Conservation (phyloP, 805 yeast species). For the Maudiozyma pseudohumilis region DNA sequence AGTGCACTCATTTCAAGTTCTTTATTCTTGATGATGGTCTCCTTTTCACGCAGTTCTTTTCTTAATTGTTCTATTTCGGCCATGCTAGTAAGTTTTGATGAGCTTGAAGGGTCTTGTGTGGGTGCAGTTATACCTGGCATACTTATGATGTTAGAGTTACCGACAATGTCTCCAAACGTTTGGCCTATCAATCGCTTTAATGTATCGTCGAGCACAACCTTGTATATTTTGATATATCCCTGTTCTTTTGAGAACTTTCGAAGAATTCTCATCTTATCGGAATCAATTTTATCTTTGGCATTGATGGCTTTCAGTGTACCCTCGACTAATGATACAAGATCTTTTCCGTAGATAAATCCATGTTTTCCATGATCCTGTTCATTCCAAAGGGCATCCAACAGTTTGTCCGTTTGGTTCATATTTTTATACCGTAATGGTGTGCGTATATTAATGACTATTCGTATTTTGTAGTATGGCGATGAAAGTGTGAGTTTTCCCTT, state of each 20-base stretch:
- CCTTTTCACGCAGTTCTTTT: conserved; percentile 4
- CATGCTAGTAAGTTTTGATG: too few relatives aligned
- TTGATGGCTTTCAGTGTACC: neutral
- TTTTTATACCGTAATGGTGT: too few relatives aligned
- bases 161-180: conserved; percentile 16
- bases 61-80: neutral
- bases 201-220: conserved; percentile 22
- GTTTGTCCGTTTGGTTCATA: too few relatives aligned
- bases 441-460: too few relatives aligned
- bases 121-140: neutral
- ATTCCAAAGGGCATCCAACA: too few relatives aligned
- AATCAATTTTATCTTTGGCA: neutral
- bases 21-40: conserved; percentile 13
- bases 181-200: conserved; percentile 25
- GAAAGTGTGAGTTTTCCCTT: too few relatives aligned
- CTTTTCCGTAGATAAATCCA: conserved; percentile 23
- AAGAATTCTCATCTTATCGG: conserved; percentile 10
- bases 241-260: conserved; percentile 25
- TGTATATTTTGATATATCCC: conserved; percentile 25
- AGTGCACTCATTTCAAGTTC: conserved; percentile 14
- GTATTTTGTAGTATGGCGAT: too few relatives aligned
- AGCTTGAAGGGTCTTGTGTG: neutral
- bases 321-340: conserved; percentile 17
- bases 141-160: neutral
- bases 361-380: conserved; percentile 13